Evolutionary conservation across 129 eudicot species (phyloP).

Genomic region (Dittrichia graveolens): DNA sequence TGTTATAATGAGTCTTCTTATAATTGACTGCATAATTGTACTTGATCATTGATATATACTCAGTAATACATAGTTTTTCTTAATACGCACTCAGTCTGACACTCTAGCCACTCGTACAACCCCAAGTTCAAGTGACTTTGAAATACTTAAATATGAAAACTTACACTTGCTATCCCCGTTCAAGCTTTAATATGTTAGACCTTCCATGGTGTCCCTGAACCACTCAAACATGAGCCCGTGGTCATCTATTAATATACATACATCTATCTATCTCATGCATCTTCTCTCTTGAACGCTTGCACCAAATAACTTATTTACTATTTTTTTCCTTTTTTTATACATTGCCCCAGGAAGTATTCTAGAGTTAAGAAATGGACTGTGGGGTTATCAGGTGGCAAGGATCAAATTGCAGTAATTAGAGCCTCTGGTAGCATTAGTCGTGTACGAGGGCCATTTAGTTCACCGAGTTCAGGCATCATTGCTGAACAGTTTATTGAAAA

Average conservation of each 20-base stretch:
- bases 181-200: not conserved
- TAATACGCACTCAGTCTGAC: not conserved
- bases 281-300: constrained; percentile 7
- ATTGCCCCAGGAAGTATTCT: constrained; percentile 65
- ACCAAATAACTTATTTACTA: constrained; percentile 15
- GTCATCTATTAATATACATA: not conserved
- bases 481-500: constrained; percentile 88
- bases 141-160: not conserved
- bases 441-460: constrained; percentile 58
- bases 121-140: not conserved
- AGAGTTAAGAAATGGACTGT: constrained; percentile 80
- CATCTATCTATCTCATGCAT: constrained; percentile 5
- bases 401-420: constrained; percentile 82
- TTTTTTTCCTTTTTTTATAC: not conserved
- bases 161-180: not conserved
- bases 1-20: not conserved
- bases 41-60: not conserved
- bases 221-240: not conserved
- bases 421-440: constrained; percentile 96
- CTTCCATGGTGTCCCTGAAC: not conserved
- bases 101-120: not conserved
- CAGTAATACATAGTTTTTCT: not conserved
- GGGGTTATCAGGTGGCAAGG: constrained; percentile 80
- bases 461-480: constrained; percentile 70
- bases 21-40: not conserved